Evolutionary conservation across 768 basidiomycete genomes (phyloP).

Genomic region (Russula earlei): DNA sequence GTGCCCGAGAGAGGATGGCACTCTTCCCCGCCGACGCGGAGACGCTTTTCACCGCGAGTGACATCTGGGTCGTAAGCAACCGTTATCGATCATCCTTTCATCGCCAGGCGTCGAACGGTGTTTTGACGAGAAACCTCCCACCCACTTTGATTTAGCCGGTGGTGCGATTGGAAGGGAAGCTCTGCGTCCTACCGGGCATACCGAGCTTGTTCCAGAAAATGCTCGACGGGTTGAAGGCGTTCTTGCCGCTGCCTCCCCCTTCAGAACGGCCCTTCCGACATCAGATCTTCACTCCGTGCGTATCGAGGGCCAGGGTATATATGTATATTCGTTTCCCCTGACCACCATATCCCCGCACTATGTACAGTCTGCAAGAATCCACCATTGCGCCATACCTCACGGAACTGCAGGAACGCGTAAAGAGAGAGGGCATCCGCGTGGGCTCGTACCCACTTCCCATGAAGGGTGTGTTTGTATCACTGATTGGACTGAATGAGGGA

Average conservation of each 20-base stretch:
- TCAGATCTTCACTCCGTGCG: conserved; percentile 76
- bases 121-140: conserved; percentile 12
- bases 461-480: conserved; percentile 54
- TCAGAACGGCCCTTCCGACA: conserved; percentile 66
- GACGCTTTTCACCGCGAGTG: conserved; percentile 65
- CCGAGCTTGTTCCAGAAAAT: conserved; percentile 78
- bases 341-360: background rate
- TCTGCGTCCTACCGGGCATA: conserved; percentile 90
- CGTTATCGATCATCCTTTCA: background rate
- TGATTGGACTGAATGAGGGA: conserved; percentile 40
- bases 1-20: conserved; percentile 82
- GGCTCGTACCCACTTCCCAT: conserved; percentile 64
- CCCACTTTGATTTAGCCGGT: conserved; percentile 65
- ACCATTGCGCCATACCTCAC: conserved; percentile 84
- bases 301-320: background rate
- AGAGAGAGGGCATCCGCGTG: conserved; percentile 67
- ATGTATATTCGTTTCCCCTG: conserved; percentile 7
- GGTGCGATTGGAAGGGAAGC: conserved; percentile 71
- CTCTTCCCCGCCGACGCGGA: conserved; percentile 76
- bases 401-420: conserved; percentile 61
- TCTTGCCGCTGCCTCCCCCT: conserved; percentile 70
- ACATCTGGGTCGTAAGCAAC: conserved; percentile 76
- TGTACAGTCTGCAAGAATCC: conserved; percentile 59
- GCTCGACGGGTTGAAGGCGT: conserved; percentile 60
- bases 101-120: background rate